phyloP scores from a whole-genome alignment of 176 grass and related monocot species.

The Areca catechu region DNA sequence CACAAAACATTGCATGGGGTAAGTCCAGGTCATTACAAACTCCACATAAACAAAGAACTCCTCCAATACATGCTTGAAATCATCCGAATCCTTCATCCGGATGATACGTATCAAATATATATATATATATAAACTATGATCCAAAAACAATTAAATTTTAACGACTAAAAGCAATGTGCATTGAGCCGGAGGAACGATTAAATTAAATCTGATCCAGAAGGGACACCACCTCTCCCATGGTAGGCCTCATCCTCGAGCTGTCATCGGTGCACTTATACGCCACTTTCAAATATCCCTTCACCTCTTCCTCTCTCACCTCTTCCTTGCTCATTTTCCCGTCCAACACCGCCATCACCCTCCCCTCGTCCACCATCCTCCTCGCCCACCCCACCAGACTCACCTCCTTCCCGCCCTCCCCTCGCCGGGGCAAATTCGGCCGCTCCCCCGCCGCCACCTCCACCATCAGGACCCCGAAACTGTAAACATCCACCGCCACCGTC shows the following conservation, averaged over 20 bases:
- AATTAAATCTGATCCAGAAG: slow-evolving; percentile 15
- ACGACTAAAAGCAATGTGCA: no score
- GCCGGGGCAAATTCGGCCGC: slow-evolving; percentile 58
- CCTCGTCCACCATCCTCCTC: slow-evolving; percentile 26
- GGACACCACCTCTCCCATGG: slow-evolving; percentile 34
- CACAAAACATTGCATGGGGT: no score
- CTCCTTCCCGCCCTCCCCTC: slow-evolving; percentile 20
- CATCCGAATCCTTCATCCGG: no score
- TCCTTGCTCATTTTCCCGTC: slow-evolving; percentile 29
- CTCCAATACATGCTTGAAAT: no score
- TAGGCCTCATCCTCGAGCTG: slow-evolving; percentile 12
- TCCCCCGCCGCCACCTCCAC: slow-evolving; percentile 44
- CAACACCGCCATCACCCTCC: slow-evolving; percentile 15
- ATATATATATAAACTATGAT: no score
- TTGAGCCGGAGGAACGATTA: no score
- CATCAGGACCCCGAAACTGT: slow-evolving; percentile 70
- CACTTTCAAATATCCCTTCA: slow-evolving; percentile 25
- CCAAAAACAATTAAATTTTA: no score
- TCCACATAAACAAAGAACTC: no score
- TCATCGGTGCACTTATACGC: slow-evolving; percentile 36
- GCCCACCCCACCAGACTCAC: slow-evolving; percentile 47
- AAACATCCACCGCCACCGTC: slow-evolving; percentile 50
- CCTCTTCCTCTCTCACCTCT: slow-evolving; percentile 12
- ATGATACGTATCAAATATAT: no score
- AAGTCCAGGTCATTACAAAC: no score